phyloP scores from a whole-genome alignment of 2,329 filamentous ascomycete genomes.

The Sarocladiaceae sp. region DNA sequence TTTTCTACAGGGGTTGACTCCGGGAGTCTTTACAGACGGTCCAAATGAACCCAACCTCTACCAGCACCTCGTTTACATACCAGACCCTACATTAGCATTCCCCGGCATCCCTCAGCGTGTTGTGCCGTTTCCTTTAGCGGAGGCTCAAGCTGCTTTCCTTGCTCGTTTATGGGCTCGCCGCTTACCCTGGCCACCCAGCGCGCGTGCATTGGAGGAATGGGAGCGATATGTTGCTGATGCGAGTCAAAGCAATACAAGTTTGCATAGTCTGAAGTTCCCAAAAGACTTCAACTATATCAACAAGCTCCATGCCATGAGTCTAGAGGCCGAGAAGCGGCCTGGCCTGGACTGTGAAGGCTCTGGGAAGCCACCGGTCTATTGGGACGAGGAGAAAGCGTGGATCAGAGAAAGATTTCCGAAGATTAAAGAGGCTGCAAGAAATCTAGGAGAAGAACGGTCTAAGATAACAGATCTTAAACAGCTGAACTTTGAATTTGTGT shows the following conservation, averaged over 20 bases:
- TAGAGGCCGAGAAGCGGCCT: slow-evolving; percentile 23
- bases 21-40: slow-evolving; percentile 53
- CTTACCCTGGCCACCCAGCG: slow-evolving; percentile 44
- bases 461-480: slow-evolving; percentile 28
- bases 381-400: slow-evolving; percentile 33
- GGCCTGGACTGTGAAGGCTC: slow-evolving; percentile 29
- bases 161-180: slow-evolving; percentile 61
- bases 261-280: slow-evolving; percentile 39
- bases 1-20: slow-evolving; percentile 45
- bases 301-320: slow-evolving; percentile 42
- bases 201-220: slow-evolving; percentile 54
- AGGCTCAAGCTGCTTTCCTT: slow-evolving; percentile 62
- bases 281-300: slow-evolving; percentile 57
- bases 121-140: slow-evolving; percentile 65
- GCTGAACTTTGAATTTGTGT: slow-evolving; percentile 32
- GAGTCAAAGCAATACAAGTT: slow-evolving; percentile 30
- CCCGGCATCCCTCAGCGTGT: slow-evolving; percentile 60
- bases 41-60: slow-evolving; percentile 61
- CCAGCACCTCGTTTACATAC: slow-evolving; percentile 61
- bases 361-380: slow-evolving; percentile 32
- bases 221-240: slow-evolving; percentile 44
- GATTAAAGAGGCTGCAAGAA: slow-evolving; percentile 33
- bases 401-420: slow-evolving; percentile 31
- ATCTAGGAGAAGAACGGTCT: slow-evolving; percentile 26
- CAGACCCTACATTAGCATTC: slow-evolving; percentile 60